Base-by-base conservation (phyloP, 1,284 basidiomycete genomes). In the Leccinum subfulvum region DNA sequence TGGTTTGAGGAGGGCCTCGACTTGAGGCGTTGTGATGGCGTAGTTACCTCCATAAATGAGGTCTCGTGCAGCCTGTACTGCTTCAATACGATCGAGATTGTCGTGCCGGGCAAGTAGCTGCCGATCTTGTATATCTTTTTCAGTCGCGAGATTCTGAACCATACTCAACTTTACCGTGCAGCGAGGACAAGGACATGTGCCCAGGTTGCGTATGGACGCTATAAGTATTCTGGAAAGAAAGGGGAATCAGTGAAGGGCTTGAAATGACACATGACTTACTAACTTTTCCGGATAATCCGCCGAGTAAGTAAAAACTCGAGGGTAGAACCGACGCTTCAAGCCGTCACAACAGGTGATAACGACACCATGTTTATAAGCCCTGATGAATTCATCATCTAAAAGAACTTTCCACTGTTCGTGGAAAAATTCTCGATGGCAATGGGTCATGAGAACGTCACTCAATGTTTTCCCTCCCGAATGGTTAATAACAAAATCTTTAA, bases 331-430 rank as follows among this genome's bases (percentile, higher is more conserved):
- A 0, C 23, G 51, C 23, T 26, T 0, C 11, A 52, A 14, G 23
- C 51, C 51, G 14, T 52, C 51, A 26, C 51, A 23, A 52, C 51
- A 52, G 18, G 18, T 52, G 18, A 52, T 52, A 1, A 52, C 23
- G 8, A 52, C 13, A 52, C 51, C 51, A 9, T 52, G 51, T 9
- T 26, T 26, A 52, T 52, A 52, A 23, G 51, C 51, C 18, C 21
- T 14, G 14, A 52, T 52, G 8, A 52, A 52, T 0, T 52, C 51
- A 0, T 52, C 51, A 26, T 52, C 51, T 0, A 52, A 0, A 23
- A 52, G 18, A 13, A 23, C 51, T 16, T 23, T 52, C 51, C 51
- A 52, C 23, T 52, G 51, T 23, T 23, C 51, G 5, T 52, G 51
- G 51, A 52, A 52, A 52, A 52, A 26, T 16, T 52, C 51, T 16